These are phyloP conservation scores for Botrytis elliptica DNA, from an alignment of 2,329 filamentous ascomycete genomes.

Conservation along the genomic window DNA sequence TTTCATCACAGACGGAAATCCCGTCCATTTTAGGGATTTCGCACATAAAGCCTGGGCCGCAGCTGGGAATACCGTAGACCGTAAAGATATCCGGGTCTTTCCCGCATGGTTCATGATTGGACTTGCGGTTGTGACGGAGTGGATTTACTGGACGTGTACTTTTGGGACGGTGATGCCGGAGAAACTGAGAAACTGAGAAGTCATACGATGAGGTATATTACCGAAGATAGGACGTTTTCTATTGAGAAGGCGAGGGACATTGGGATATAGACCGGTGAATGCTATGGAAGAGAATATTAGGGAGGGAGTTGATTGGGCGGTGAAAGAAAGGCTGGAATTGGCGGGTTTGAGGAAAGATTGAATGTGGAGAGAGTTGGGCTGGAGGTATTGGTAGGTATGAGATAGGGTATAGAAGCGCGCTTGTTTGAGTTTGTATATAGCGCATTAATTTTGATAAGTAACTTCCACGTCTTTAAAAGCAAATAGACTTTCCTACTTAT, in stretches of 20 bases:
- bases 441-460: neutral
- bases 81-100: conserved; percentile 18
- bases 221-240: neutral
- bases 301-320: neutral
- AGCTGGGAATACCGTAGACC: conserved; percentile 13
- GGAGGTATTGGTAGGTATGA: neutral
- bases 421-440: too few relatives aligned
- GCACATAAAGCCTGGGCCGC: conserved; percentile 20
- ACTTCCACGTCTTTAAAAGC: fast-evolving
- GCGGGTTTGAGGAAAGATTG: neutral
- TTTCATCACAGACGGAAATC: conserved; percentile 41
- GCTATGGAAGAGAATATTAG: neutral
- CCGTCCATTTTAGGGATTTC: conserved; percentile 39
- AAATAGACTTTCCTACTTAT: neutral
- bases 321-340: neutral
- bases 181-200: neutral
- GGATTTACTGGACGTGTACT: conserved; percentile 20
- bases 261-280: neutral
- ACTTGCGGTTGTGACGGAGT: conserved; percentile 16
- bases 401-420: too few relatives aligned
- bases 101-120: conserved; percentile 10
- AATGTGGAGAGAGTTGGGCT: neutral
- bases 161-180: conserved; percentile 14
- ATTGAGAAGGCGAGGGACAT: neutral
- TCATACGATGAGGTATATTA: neutral